Conservation (phyloP, 331 rosid genomes). For the Rosa hybrid region DNA sequence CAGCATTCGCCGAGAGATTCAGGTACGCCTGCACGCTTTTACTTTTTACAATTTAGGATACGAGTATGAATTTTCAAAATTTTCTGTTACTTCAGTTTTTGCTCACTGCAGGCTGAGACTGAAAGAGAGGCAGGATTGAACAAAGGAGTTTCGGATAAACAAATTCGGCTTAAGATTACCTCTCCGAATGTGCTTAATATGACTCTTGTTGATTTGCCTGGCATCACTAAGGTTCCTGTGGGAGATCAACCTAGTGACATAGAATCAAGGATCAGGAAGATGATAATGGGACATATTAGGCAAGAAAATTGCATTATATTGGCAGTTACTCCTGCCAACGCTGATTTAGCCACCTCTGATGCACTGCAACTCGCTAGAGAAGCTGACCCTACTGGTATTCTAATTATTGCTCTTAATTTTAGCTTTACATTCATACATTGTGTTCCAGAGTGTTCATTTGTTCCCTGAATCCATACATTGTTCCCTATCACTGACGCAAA, state of each 20-base stretch:
- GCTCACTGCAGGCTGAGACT: conserved; percentile 28
- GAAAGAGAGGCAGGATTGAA: conserved; percentile 37
- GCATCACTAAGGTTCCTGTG: conserved; percentile 45
- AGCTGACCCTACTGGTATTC: conserved; percentile 43
- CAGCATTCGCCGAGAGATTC: conserved; percentile 37
- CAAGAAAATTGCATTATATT: conserved; percentile 35
- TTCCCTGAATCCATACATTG: not conserved
- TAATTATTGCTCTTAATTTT: not conserved
- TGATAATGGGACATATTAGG: conserved; percentile 36
- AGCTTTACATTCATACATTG: too few species aligned
- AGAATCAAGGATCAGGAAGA: conserved; percentile 41
- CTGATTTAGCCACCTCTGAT: conserved; percentile 47
- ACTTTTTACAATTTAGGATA: too few species aligned
- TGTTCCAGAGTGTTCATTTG: not conserved
- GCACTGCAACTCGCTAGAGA: conserved; percentile 46
- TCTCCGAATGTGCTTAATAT: conserved; percentile 45
- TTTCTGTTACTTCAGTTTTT: too few species aligned
- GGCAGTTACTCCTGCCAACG: conserved; percentile 49
- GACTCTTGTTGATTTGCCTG: conserved; percentile 47
- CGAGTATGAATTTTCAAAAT: too few species aligned
- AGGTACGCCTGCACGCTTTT: conserved; percentile 7
- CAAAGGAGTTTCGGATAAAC: conserved; percentile 40
- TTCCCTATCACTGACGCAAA: conserved; percentile 1
- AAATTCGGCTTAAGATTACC: conserved; percentile 39
- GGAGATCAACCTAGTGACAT: conserved; percentile 50